Base-by-base conservation (phyloP, 768 basidiomycete genomes). In the Sporobolomyces roseus region DNA sequence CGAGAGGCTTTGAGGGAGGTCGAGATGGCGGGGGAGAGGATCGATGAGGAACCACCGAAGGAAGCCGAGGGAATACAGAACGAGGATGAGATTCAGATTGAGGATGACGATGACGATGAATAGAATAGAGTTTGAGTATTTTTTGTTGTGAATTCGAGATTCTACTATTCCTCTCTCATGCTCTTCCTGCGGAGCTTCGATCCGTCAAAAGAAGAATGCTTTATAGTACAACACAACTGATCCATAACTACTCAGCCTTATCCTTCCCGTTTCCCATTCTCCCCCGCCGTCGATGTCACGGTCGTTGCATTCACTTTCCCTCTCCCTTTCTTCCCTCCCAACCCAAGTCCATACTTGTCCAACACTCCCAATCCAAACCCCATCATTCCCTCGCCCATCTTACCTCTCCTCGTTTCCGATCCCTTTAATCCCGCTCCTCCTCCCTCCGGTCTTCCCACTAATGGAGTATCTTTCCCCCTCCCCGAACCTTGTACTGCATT, bases 31-130 rank as follows among this genome's bases (percentile, higher is more conserved):
- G 43, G 53, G 2, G 43, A 49, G 16, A 25, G 19, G 53, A 63
- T 51, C 38, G 71, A 68, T 16, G 71, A 65, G 29, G 71, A 67
- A 49, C 66, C 66, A 2, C 4, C 0, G 13, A 51, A 48, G 13
- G 66, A 62, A 25, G 55, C 33, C 19, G 23, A 23, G 23, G 45
- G 19, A 21, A 4, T 25, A 41, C 45, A 12, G 36, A 69, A 69
- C 19, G 41, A 32, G n/a, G 68, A 69, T n/a, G 68, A 69, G 68
- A 69, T 69, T 21, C 29, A 30, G 23, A 38, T 69, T 16, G 58
- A 60, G 6, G 62, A 65, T 16, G 63, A 65, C 19, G 63, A 65
- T 16, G 63, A 65, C 27, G 63, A 55, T 17, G 54, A 45, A 52
- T 16, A 41, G 19, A 29, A 4, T 4, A 21, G 45, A 46, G 21